Evolutionary conservation across 2,329 filamentous ascomycete species (phyloP).

Genomic region (Magnaporthiopsis poae): DNA sequence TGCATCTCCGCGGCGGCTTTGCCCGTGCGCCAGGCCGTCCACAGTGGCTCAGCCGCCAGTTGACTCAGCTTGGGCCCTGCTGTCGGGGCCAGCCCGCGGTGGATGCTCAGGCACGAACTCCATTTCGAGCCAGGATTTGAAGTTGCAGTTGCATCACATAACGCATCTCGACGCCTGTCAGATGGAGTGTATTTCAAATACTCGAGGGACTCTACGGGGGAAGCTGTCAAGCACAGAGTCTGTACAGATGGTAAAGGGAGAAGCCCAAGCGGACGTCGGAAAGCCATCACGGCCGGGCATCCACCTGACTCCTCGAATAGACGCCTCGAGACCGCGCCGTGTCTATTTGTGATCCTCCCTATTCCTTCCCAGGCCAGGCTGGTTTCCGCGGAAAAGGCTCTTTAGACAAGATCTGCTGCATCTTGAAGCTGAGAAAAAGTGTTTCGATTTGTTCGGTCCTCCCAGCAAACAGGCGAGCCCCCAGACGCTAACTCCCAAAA

Average conservation of each 20-base stretch:
- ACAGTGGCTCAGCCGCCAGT: too few species aligned
- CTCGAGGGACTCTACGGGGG: too few species aligned
- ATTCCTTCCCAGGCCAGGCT: not conserved
- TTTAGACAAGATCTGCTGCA: not conserved
- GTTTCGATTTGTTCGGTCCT: not conserved
- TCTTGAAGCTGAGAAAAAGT: not conserved
- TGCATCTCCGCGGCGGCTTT: constrained; percentile 6
- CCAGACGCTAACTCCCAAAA: not conserved
- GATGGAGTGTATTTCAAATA: not conserved
- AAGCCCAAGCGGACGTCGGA: too few species aligned
- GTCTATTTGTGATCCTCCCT: not conserved
- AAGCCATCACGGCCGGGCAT: too few species aligned
- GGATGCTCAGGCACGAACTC: not conserved
- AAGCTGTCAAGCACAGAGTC: too few species aligned
- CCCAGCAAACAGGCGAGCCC: not conserved
- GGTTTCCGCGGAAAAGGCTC: not conserved
- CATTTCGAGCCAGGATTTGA: not conserved
- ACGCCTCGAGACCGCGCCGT: not conserved
- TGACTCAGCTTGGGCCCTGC: not conserved
- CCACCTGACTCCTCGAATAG: not conserved
- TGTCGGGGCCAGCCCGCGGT: too few species aligned
- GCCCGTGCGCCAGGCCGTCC: not conserved
- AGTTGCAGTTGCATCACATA: not conserved
- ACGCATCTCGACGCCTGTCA: not conserved
- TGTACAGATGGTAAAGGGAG: too few species aligned